Conservation (phyloP, 371 early-diverging fungal genomes). For the Cokeromyces recurvatus region DNA sequence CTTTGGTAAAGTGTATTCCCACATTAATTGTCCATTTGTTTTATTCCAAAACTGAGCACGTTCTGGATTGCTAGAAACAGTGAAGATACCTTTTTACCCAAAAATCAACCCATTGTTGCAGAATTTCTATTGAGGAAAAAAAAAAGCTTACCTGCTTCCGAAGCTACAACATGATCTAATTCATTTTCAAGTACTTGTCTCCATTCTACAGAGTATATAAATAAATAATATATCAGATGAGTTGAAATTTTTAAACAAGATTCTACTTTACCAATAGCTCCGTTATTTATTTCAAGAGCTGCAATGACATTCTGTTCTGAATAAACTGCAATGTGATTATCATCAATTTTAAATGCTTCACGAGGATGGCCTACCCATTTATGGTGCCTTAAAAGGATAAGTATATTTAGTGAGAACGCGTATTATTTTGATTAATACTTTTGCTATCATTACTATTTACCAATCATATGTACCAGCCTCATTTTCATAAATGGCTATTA, state of each 20-base stretch:
- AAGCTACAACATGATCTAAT: constrained; percentile 10
- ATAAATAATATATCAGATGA: neutral
- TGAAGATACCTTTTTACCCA: constrained; percentile 37
- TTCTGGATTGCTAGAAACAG: constrained; percentile 33
- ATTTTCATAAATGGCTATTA: constrained; percentile 41
- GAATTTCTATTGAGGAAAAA: neutral
- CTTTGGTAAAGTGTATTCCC: constrained; percentile 13
- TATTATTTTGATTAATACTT: too few relatives aligned
- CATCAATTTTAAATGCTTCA: constrained; percentile 28
- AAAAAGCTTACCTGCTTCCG: constrained; percentile 18
- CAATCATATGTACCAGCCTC: constrained; percentile 56
- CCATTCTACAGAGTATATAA: constrained; percentile 27
- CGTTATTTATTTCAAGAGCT: constrained; percentile 46
- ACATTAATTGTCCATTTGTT: constrained; percentile 18
- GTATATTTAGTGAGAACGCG: too few relatives aligned
- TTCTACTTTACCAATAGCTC: constrained; percentile 50
- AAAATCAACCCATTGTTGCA: too few relatives aligned
- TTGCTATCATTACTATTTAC: too few relatives aligned
- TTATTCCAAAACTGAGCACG: constrained; percentile 49
- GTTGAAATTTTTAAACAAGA: neutral
- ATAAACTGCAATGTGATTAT: constrained; percentile 44
- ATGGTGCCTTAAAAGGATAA: too few relatives aligned
- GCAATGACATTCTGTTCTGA: constrained; percentile 65
- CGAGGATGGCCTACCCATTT: constrained; percentile 56
- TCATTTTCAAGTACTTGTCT: constrained; percentile 44